Percentiles rank a stretch among this genome's conserved stretches.
These are phyloP conservation scores for Nicotiana attenuata DNA, from an alignment of 257 asterid genomes.

Conservation along the genomic window DNA sequence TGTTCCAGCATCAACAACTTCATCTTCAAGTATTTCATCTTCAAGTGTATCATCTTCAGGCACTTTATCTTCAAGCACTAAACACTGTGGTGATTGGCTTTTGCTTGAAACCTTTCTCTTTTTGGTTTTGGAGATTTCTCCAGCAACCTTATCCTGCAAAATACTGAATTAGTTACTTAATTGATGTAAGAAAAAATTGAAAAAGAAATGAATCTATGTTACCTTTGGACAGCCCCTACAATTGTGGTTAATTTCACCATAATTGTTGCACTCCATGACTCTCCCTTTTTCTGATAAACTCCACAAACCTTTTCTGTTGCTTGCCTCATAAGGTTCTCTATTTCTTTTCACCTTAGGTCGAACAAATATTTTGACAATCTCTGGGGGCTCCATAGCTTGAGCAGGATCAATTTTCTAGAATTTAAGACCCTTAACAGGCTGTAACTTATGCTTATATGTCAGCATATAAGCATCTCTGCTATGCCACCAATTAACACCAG, in stretches of 20 bases:
- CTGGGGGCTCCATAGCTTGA: background rate
- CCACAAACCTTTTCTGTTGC: background rate
- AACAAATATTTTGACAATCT: background rate
- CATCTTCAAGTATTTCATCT: too few relatives aligned
- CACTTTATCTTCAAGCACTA: too few relatives aligned
- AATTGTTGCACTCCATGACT: background rate
- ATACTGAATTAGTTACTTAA: too few relatives aligned
- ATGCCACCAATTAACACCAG: background rate
- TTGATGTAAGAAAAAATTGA: background rate
- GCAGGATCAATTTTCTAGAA: background rate
- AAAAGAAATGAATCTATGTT: background rate
- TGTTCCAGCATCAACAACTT: too few relatives aligned
- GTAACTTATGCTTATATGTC: background rate
- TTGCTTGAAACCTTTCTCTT: too few relatives aligned
- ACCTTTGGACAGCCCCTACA: background rate
- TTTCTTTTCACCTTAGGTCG: background rate
- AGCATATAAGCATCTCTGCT: background rate
- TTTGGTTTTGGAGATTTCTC: too few relatives aligned
- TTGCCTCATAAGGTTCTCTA: background rate
- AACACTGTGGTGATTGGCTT: too few relatives aligned
- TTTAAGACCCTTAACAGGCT: too few relatives aligned
- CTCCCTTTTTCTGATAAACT: background rate
- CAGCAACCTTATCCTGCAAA: too few relatives aligned
- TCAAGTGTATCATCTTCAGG: too few relatives aligned
- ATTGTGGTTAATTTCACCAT: background rate